These are phyloP conservation scores for Apiotrichum laibachii DNA, from an alignment of 1,284 basidiomycete species.

Conservation along the genomic window DNA sequence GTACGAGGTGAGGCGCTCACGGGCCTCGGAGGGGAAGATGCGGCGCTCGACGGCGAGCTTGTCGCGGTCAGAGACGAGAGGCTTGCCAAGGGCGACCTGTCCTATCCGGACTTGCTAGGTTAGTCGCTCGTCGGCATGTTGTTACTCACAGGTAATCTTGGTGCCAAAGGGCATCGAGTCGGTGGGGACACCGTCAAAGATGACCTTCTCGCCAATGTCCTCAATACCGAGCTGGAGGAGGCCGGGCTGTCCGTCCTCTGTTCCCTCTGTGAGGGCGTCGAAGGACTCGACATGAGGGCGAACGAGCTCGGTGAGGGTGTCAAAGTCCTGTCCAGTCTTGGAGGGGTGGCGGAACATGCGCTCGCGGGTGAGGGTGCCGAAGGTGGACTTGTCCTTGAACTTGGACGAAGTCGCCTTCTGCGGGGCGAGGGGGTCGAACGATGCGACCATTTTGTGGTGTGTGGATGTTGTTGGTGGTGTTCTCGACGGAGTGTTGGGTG, in stretches of 20 bases:
- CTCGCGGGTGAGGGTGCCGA: slow-evolving; percentile 83
- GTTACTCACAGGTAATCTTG: slow-evolving; percentile 67
- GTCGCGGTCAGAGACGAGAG: slow-evolving; percentile 83
- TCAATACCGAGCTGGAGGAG: slow-evolving; percentile 74
- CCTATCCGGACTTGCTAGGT: slow-evolving; percentile 76
- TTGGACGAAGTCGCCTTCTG: slow-evolving; percentile 33
- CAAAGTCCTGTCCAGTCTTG: slow-evolving; percentile 65
- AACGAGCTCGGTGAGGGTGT: slow-evolving; percentile 88
- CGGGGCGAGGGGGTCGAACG: slow-evolving; percentile 46
- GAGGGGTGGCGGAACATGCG: slow-evolving; percentile 76
- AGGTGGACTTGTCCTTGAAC: slow-evolving; percentile 52
- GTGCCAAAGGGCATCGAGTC: slow-evolving; percentile 69
- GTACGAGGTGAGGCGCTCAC: slow-evolving; percentile 29
- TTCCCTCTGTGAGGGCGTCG: slow-evolving; percentile 87
- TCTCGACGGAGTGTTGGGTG: not conserved
- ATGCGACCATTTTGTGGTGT: slow-evolving; percentile 15
- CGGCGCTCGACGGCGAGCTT: slow-evolving; percentile 70
- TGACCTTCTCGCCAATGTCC: slow-evolving; percentile 84
- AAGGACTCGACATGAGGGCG: slow-evolving; percentile 94
- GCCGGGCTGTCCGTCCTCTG: slow-evolving; percentile 73
- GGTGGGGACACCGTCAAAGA: slow-evolving; percentile 79
- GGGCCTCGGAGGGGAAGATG: slow-evolving; percentile 85
- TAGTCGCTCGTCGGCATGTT: not conserved
- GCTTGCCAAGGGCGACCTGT: slow-evolving; percentile 76
- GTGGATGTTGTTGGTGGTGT: not conserved